These are phyloP conservation scores for Apophysomyces sp. DNA, from an alignment of 371 early-diverging fungal species.

Conservation along the genomic window DNA sequence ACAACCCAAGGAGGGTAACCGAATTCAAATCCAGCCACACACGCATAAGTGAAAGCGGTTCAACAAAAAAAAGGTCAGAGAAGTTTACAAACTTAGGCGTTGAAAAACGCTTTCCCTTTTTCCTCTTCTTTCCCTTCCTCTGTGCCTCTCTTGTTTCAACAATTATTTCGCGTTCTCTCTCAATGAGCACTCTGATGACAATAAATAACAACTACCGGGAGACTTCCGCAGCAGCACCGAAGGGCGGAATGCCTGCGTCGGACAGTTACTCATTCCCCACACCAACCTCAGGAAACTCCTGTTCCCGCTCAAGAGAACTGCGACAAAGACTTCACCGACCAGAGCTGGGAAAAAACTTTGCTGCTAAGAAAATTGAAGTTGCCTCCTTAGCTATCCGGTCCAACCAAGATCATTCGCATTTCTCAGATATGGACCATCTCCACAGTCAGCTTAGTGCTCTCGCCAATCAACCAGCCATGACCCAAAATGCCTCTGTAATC, in stretches of 20 bases:
- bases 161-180: neutral
- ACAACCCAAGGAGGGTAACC: neutral
- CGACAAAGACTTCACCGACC: neutral
- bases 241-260: neutral
- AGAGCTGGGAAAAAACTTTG: conserved; percentile 18
- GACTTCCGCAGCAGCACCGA: neutral
- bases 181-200: neutral
- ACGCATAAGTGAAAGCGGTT: neutral
- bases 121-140: neutral
- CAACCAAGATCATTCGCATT: conserved; percentile 5
- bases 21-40: neutral
- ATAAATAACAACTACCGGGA: neutral
- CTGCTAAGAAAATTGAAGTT: conserved; percentile 17
- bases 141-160: neutral
- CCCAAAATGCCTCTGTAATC: neutral
- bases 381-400: conserved; percentile 21
- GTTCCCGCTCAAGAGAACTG: neutral
- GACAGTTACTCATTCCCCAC: too few relatives aligned
- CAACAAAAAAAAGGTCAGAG: neutral
- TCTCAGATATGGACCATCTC: neutral
- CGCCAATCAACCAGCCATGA: neutral
- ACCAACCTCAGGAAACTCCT: neutral
- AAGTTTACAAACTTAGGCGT: neutral
- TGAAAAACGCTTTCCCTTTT: neutral
- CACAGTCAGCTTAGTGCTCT: neutral